Evolutionary conservation across 1,139 yeast species (phyloP).

Genomic region (Candida sp.): DNA sequence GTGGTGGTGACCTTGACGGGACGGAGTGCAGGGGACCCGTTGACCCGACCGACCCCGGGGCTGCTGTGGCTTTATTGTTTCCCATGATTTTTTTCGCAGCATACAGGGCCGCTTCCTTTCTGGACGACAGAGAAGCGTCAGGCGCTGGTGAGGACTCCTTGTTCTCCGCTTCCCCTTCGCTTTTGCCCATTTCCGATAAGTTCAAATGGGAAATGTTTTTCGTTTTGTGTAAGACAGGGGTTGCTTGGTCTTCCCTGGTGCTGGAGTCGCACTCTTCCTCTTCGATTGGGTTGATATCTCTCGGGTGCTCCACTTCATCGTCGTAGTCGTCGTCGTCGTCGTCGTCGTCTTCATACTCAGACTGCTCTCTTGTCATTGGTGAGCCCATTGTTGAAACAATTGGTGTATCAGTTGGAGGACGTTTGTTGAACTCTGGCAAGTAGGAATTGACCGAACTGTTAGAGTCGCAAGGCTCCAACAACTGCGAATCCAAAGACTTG

Average conservation of each 20-base stretch:
- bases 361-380: conserved; percentile 45
- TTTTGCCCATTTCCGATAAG: conserved; percentile 34
- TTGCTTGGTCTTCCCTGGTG: conserved; percentile 11
- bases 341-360: conserved; percentile 27
- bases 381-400: conserved; percentile 59
- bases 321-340: conserved; percentile 12
- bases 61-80: neutral
- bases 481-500: conserved; percentile 35
- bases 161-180: too few relatives aligned
- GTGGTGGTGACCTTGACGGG: conserved; percentile 6
- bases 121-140: conserved; percentile 8
- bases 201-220: conserved; percentile 49
- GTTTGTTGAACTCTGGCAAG: conserved; percentile 65
- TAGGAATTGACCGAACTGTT: conserved; percentile 17
- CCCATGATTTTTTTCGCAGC: conserved; percentile 10
- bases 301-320: conserved; percentile 8
- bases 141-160: conserved; percentile 16
- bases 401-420: conserved; percentile 78
- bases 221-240: conserved; percentile 23
- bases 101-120: conserved; percentile 13
- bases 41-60: neutral
- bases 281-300: conserved; percentile 4
- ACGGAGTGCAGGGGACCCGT: conserved; percentile 4
- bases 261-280: conserved; percentile 9
- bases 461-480: conserved; percentile 21